A percentile compares a stretch with the other conserved stretches of the same genome.
Conservation (phyloP, 2,329 filamentous ascomycete genomes). For the Elsinoe necatrix region DNA sequence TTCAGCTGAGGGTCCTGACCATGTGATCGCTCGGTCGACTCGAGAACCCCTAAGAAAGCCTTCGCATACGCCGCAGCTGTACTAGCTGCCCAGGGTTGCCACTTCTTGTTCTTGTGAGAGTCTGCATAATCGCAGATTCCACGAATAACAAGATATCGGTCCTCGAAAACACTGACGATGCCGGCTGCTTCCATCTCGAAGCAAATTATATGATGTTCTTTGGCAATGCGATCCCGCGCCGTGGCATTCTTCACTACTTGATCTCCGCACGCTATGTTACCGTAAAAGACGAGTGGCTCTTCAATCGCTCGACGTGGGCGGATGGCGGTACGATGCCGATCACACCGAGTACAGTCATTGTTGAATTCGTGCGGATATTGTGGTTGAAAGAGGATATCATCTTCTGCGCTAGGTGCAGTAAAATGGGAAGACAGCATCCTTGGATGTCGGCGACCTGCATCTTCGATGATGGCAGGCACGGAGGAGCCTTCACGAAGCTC, state of each 20-base stretch:
- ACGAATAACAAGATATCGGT: conserved; percentile 22
- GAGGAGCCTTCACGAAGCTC: not conserved
- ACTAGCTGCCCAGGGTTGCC: conserved; percentile 22
- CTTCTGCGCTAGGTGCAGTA: no score
- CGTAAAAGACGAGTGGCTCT: conserved; percentile 28
- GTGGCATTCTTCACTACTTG: conserved; percentile 17
- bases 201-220: conserved; percentile 16
- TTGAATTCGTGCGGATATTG: not conserved
- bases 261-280: conserved; percentile 34
- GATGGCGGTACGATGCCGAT: not conserved
- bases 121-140: conserved; percentile 24
- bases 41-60: conserved; percentile 12
- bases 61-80: conserved; percentile 22
- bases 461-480: not conserved
- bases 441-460: not conserved
- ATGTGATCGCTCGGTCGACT: not conserved
- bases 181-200: conserved; percentile 20
- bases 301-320: not conserved
- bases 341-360: not conserved
- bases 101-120: conserved; percentile 22
- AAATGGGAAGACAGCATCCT: no score
- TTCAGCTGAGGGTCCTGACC: no score
- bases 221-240: conserved; percentile 4
- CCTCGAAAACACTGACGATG: conserved; percentile 9
- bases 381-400: not conserved